These are phyloP conservation scores for Pichia scutulata DNA, from an alignment of 805 yeast species.

Conservation along the genomic window DNA sequence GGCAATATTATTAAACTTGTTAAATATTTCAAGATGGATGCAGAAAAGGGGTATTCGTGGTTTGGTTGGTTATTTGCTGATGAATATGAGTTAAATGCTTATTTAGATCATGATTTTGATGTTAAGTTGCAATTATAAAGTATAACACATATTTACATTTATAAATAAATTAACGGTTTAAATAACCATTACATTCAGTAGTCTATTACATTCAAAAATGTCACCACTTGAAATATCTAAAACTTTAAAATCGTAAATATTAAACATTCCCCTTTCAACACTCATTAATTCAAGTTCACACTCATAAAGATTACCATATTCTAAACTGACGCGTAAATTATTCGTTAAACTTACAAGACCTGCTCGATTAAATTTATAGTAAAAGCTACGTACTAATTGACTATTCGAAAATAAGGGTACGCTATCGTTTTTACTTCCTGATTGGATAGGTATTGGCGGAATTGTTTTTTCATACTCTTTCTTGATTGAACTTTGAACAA, in stretches of 20 bases:
- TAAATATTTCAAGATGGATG: conserved; percentile 18
- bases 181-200: conserved; percentile 60
- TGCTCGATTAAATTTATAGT: conserved; percentile 33
- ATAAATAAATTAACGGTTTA: conserved; percentile 5
- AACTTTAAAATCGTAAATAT: conserved; percentile 56
- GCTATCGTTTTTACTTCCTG: conserved; percentile 18
- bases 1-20: conserved; percentile 17
- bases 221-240: conserved; percentile 61
- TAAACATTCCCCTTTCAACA: conserved; percentile 54
- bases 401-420: conserved; percentile 25
- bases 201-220: conserved; percentile 58
- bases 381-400: conserved; percentile 22
- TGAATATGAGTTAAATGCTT: conserved; percentile 18
- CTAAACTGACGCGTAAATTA: conserved; percentile 54
- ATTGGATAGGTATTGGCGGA: conserved; percentile 29
- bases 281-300: conserved; percentile 55
- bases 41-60: conserved; percentile 15
- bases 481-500: conserved; percentile 31
- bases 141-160: not conserved
- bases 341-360: conserved; percentile 61
- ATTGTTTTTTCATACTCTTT: conserved; percentile 30
- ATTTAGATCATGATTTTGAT: conserved; percentile 12
- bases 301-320: conserved; percentile 56
- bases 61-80: conserved; percentile 26
- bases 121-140: conserved; percentile 1